Evolutionary conservation across 805 yeast species (phyloP), one percentile per base, ranked within the genome.

Genomic region (Sugiyamaella mastotermitis): DNA sequence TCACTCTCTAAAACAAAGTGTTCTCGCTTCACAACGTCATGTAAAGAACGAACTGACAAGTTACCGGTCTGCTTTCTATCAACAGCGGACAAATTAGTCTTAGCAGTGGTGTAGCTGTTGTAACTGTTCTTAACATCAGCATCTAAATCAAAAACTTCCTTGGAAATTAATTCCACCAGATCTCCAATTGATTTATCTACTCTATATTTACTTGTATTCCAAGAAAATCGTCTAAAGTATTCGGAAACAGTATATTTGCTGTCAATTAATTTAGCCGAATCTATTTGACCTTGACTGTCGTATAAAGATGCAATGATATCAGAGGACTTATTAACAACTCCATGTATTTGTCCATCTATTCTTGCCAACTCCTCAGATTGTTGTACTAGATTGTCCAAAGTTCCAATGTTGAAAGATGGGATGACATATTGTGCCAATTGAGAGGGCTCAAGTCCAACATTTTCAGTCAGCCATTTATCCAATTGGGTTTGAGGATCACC

Each of bases 61-160:
- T 92, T 96, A 42, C 99, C 99, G 26, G 84, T 81, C 60, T 82
- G 83, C 64, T 88, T 88, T 55, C 97, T 77, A 61, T 90, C 95
- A 7, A 94, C 90, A 9, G 95, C 87, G 34, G 79, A 72, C 44
- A 87, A 70, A 56, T 80, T 83, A 31, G 94, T 76, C 63, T 80
- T 84, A 34, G 97, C 95, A 33, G 77, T 74, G 52, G 77, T 83
- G 64, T 86, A 92, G 49, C 68, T 71, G 45, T 81, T 75, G 56
- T 72, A 81, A n/a, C 83, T 68, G n/a, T 73, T 64, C 57, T 84
- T 76, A 33, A 92, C 83, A 58, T 92, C 98, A 35, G 74, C 67
- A 58, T 92, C 98, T 51, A 92, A 73, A 38, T 83, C 79, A 46
- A 79, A 61, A 1, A 94, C 87, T 58, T 92, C 97, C 47, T 71